These are phyloP conservation scores for Capsicum rhomboideum DNA, from an alignment of 257 asterid genomes.

Conservation along the genomic window DNA sequence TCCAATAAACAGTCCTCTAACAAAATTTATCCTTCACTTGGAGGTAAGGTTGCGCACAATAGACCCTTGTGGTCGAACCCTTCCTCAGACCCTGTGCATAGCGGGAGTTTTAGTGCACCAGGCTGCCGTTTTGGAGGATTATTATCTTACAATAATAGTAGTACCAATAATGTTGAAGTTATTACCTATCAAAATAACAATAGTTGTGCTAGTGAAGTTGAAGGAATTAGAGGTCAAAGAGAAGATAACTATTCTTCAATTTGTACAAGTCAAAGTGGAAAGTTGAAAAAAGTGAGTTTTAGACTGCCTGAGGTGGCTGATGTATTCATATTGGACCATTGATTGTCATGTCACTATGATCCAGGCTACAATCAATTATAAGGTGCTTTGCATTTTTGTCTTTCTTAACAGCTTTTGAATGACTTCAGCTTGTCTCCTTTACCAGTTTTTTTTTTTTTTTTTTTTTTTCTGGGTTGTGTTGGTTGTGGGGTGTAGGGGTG, in stretches of 20 bases:
- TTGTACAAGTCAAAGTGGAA: conserved; percentile 14
- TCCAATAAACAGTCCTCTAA: conserved; percentile 14
- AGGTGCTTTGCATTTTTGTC: background rate
- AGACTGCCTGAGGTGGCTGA: conserved; percentile 52
- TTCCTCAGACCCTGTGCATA: too few relatives aligned
- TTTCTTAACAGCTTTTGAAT: background rate
- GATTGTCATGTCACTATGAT: background rate
- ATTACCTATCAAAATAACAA: background rate
- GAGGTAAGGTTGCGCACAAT: too few relatives aligned
- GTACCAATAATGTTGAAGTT: background rate
- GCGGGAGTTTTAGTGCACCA: too few relatives aligned
- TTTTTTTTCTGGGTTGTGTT: background rate
- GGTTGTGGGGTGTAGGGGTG: background rate
- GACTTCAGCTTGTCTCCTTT: background rate
- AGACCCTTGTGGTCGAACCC: too few relatives aligned
- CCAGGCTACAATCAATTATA: background rate
- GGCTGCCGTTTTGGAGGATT: too few relatives aligned
- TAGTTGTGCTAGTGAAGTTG: background rate
- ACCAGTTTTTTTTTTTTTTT: background rate
- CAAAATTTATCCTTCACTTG: conserved; percentile 37
- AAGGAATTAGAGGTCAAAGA: background rate
- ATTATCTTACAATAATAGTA: background rate
- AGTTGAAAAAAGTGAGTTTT: conserved; percentile 45
- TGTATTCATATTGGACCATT: conserved; percentile 24
- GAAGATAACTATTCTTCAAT: background rate